Base-by-base conservation (phyloP, 208 protist genomes). In the Leishmania guyanensis region DNA sequence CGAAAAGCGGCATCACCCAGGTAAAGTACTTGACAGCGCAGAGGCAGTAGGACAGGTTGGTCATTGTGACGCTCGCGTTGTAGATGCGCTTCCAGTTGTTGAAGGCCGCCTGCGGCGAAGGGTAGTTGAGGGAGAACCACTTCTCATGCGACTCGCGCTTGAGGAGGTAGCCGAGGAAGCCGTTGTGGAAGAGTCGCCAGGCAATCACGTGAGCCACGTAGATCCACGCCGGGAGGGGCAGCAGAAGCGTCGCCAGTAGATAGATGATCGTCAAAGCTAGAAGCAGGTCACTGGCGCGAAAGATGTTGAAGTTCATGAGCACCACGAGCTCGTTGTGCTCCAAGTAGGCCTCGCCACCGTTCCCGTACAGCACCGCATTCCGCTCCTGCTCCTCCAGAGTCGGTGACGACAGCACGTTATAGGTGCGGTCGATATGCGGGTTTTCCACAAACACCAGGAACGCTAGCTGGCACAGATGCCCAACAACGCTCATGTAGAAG, bases 361-460 rank as follows among this genome's bases (percentile, higher is more conserved):
- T 75, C 17, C 88, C 88, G 82, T 92, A 94, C n/a, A 92, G 66
- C 20, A 92, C 78, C 9, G 79, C 84, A 50, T 94, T 54, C 33
- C 90, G 85, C 66, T 86, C 78, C 70, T 86, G 80, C 72, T 94
- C 88, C 74, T 83, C 80, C 26, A 22, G 74, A 53, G 80, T 76
- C 46, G 80, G 75, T 20, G 80, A 79, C 12, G 68, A 51, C 75
- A 84, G 58, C 20, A 75, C 70, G 77, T 83, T 86, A 80, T 96
- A 95, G n/a, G 92, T 96, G 70, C 90, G 92, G 54, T 94, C 86
- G 86, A 95, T 97, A 84, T 96, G 97, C 64, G 97, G 97, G 72
- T 98, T 98, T 81, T 99, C 97, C 9, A 99, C 95, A 22, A 98
- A 86, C 9, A 88, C 91, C 29, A 99, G 83, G 81, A 99, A 99